These are phyloP conservation scores for Diversispora epigaea DNA, from an alignment of 192 early-diverging fungal species.

Conservation along the genomic window DNA sequence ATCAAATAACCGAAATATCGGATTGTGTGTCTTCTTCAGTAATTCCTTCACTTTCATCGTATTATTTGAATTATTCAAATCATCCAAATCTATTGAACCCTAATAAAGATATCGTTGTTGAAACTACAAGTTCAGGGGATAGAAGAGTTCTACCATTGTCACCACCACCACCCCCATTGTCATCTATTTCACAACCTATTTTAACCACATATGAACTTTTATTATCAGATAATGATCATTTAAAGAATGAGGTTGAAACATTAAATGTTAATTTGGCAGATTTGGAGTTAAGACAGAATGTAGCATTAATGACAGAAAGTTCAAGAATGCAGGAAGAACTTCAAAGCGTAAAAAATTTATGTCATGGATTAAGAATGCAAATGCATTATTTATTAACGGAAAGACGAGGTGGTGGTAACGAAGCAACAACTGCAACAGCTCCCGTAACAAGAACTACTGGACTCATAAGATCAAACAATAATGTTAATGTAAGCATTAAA, in stretches of 20 bases:
- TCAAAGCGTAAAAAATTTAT: slow-evolving; percentile 60
- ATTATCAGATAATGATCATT: slow-evolving; percentile 51
- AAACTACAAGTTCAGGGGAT: no score
- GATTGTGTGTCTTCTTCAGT: slow-evolving; percentile 39
- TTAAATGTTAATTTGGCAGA: slow-evolving; percentile 55
- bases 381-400: slow-evolving; percentile 65
- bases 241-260: slow-evolving; percentile 57
- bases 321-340: slow-evolving; percentile 68
- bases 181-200: background rate
- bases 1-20: slow-evolving; percentile 36
- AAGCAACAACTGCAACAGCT: background rate
- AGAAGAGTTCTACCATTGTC: no score
- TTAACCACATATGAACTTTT: slow-evolving; percentile 37
- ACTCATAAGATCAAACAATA: background rate
- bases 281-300: slow-evolving; percentile 66
- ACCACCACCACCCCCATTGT: no score
- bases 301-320: slow-evolving; percentile 67
- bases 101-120: no score
- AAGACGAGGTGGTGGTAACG: slow-evolving; percentile 15
- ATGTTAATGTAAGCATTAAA: no score
- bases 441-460: background rate
- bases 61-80: slow-evolving; percentile 11
- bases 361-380: slow-evolving; percentile 68
- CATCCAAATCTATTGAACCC: no score
- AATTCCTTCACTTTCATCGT: slow-evolving; percentile 29